phyloP scores from a whole-genome alignment of 1,284 basidiomycete species.

The Sanghuangporus sanghuang region DNA sequence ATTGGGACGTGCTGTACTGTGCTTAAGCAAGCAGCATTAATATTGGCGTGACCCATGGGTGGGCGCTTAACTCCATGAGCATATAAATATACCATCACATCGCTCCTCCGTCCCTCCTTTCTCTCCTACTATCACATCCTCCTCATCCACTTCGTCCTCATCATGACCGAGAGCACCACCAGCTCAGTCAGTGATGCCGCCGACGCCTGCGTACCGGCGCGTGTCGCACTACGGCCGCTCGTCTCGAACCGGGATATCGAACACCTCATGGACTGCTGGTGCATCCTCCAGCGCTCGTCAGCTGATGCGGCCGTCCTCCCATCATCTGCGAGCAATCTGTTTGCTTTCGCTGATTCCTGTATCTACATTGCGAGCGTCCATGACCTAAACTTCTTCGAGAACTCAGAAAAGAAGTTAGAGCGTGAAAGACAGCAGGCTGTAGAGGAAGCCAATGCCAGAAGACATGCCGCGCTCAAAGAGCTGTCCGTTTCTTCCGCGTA shows the following conservation, averaged over 20 bases:
- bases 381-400: not conserved
- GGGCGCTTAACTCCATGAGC: not conserved
- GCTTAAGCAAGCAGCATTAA: too few relatives aligned
- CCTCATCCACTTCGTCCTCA: not conserved
- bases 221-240: not conserved
- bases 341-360: conserved; percentile 12
- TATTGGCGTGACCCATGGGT: too few relatives aligned
- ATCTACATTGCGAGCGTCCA: conserved; percentile 11
- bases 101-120: not conserved
- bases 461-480: not conserved
- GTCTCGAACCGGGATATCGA: not conserved
- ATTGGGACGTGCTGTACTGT: too few relatives aligned
- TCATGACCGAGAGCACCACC: not conserved
- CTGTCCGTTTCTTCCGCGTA: not conserved
- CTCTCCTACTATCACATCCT: not conserved
- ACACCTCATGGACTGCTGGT: conserved; percentile 5
- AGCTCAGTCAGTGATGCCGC: not conserved
- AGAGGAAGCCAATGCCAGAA: not conserved
- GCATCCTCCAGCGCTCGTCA: conserved; percentile 2
- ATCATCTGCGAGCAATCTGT: conserved; percentile 1
- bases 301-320: conserved; percentile 7
- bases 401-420: not conserved
- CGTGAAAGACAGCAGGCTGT: not conserved
- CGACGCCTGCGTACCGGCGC: not conserved
- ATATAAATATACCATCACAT: not conserved